Percentiles rank a stretch among this genome's conserved stretches.
Evolutionary conservation across 768 basidiomycete species (phyloP).

Genomic region (Rhizopogon roseolus): DNA sequence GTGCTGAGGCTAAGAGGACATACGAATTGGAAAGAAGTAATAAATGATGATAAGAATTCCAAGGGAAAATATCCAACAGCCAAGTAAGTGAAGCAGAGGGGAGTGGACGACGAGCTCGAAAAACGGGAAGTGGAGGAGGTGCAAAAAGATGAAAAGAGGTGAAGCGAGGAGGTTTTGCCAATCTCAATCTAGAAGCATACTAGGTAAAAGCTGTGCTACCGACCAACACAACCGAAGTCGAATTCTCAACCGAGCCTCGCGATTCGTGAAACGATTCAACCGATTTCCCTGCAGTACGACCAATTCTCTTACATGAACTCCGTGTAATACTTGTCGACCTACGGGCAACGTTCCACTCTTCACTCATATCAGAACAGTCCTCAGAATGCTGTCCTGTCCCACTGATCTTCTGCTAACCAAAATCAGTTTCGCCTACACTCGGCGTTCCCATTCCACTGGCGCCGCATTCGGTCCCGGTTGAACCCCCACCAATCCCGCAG

Average conservation of each 20-base stretch:
- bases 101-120: background rate
- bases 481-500: background rate
- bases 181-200: background rate
- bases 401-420: no score
- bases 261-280: no score
- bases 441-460: no score
- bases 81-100: no score
- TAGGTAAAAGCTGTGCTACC: conserved; percentile 2
- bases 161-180: background rate
- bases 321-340: no score
- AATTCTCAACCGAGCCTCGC: background rate
- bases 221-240: background rate
- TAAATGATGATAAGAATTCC: conserved; percentile 6
- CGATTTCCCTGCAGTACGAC: no score
- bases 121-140: background rate
- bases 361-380: no score
- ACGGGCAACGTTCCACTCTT: no score
- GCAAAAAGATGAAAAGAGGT: background rate
- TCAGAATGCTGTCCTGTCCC: no score
- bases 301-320: no score
- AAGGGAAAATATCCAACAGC: no score
- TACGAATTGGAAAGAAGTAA: conserved; percentile 14
- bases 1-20: conserved; percentile 11
- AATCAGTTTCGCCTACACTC: no score
- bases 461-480: background rate